A percentile compares a stretch with the other conserved stretches of the same genome.
Evolutionary conservation across 2,329 filamentous ascomycete genomes (phyloP).

Genomic region (Phialophora verrucosa): DNA sequence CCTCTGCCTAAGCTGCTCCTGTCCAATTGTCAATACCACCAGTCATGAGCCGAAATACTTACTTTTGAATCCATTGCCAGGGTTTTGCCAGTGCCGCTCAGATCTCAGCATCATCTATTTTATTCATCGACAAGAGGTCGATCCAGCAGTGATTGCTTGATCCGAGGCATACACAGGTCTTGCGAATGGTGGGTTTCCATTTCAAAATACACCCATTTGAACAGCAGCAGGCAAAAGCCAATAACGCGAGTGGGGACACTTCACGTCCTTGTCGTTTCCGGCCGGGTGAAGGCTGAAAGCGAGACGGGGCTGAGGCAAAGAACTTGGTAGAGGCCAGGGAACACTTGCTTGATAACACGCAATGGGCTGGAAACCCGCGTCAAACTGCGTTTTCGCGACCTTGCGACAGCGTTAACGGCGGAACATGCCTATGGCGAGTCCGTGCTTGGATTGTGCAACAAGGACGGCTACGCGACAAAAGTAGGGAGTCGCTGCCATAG

Average conservation of each 20-base stretch:
- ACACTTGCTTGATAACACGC: no score
- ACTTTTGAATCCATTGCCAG: background rate
- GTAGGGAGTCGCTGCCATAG: background rate
- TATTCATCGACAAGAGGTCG: background rate
- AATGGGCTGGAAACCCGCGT: background rate
- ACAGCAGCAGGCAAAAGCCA: background rate
- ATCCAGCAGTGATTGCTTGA: background rate
- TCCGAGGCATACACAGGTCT: background rate
- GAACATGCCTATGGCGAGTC: background rate
- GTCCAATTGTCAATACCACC: background rate
- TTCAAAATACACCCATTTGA: background rate
- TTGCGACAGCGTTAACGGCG: background rate
- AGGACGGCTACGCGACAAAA: background rate
- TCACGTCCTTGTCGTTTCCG: background rate
- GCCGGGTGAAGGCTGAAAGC: no score
- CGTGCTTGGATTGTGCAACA: background rate
- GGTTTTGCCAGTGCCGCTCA: background rate
- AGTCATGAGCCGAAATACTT: background rate
- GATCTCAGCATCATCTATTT: background rate
- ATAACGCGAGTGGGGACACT: background rate
- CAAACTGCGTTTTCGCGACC: background rate
- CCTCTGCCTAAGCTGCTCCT: background rate
- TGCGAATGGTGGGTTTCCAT: background rate
- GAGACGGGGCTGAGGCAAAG: background rate
- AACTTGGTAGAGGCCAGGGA: background rate